Percentiles rank a stretch among this genome's conserved stretches.
Conservation (phyloP, 169 alveolate species). For the Neospora caninum region DNA sequence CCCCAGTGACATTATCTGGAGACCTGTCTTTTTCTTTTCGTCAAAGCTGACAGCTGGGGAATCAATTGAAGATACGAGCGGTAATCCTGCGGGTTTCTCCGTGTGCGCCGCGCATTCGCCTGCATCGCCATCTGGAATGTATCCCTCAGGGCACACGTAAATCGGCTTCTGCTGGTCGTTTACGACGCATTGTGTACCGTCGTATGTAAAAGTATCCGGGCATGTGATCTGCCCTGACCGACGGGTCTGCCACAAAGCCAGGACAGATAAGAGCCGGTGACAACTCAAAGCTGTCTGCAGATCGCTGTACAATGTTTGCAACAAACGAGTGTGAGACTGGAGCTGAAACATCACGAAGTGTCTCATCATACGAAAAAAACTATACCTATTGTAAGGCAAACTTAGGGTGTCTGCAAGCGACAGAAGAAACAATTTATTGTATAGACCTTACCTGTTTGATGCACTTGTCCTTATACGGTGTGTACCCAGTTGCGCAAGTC, state of each 20-base stretch:
- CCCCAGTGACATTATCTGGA: slow-evolving; percentile 21
- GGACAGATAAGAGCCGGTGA: neutral
- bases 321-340: too few species aligned
- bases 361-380: too few species aligned
- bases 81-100: neutral
- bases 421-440: neutral
- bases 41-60: neutral
- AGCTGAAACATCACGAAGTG: too few species aligned
- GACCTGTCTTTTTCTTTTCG: neutral
- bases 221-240: slow-evolving; percentile 40
- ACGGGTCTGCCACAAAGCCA: neutral
- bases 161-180: slow-evolving; percentile 40
- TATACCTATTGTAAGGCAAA: too few species aligned
- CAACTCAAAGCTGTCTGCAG: too few species aligned
- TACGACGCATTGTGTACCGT: slow-evolving; percentile 37
- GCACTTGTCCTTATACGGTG: slow-evolving; percentile 37
- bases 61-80: neutral
- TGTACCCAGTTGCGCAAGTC: slow-evolving; percentile 32
- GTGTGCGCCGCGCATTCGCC: neutral
- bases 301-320: too few species aligned
- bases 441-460: slow-evolving; percentile 15
- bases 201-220: slow-evolving; percentile 16
- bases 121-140: neutral
- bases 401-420: neutral
- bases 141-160: slow-evolving; percentile 34